Evolutionary conservation across 345 rosid genomes (phyloP), one percentile per base, ranked within the genome.

Genomic region (Pelargonium nanum): DNA sequence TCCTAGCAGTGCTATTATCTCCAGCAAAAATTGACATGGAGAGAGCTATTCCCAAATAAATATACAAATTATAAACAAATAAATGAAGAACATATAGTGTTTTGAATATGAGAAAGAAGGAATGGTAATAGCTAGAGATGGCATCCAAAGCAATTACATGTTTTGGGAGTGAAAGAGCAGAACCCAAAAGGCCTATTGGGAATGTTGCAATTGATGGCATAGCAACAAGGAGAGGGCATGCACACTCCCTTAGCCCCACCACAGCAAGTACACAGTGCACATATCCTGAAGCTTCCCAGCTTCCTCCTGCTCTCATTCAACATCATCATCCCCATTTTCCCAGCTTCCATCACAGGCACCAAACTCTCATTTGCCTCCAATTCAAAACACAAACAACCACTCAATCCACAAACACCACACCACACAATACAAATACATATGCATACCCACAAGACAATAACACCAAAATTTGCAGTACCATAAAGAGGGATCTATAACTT

Each of bases 101-200:
- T 68, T 60, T 65, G 24, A 24, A 20, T 45, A 56, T 40, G 1
- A 56, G 59, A 56, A 19, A 56, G 28, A n/a, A 25, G 60, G 16
- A 40, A 40, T 40, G 48, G 13, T 17, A 40, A 40, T 3, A 40
- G 48, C 5, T 67, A 91, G 79, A 81, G 72, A 79, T 86, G 96
- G 83, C 98, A 92, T 57, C 91, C 83, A 72, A 87, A 79, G 79
- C 98, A 92, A 78, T 89, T 89, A 70, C 98, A 92, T 66, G 96
- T 74, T 74, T 82, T 89, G 75, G 98, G 96, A 64, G 98, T 89
- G 80, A 92, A 92, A 22, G 98, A 86, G 66, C 96, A 92, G 78
- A 83, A 92, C 54, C 98, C 98, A 67, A 86, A 92, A 53, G 98
- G 98, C 70, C 89, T 80, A 65, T 92, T 89, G 17, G 98, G 98